Evolutionary conservation across 1,284 basidiomycete genomes (phyloP).

Genomic region (Irpex sp.): DNA sequence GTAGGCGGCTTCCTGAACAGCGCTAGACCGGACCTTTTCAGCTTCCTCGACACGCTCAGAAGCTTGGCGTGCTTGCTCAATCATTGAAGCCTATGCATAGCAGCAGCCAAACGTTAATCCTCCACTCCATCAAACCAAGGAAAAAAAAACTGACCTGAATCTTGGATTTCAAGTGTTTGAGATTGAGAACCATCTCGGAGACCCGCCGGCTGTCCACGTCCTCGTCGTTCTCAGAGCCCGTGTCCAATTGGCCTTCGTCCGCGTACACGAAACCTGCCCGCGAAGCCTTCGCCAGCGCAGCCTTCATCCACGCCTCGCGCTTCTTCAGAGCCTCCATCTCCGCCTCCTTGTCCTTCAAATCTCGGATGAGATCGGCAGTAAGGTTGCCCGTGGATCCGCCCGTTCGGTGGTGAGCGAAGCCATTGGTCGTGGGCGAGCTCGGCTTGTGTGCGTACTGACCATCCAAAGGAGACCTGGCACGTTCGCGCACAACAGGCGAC

Average conservation of each 20-base stretch:
- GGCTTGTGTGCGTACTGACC: conserved; percentile 53
- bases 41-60: conserved; percentile 81
- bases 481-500: conserved; percentile 50
- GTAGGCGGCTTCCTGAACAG: conserved; percentile 93
- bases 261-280: conserved; percentile 80
- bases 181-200: conserved; percentile 72
- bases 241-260: conserved; percentile 36
- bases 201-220: conserved; percentile 42
- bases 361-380: conserved; percentile 70
- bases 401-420: conserved; percentile 34
- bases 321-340: conserved; percentile 79
- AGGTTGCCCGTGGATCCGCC: conserved; percentile 64
- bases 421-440: conserved; percentile 55
- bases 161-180: conserved; percentile 88
- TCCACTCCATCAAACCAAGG: not conserved
- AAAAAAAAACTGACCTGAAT: conserved; percentile 68
- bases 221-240: conserved; percentile 31
- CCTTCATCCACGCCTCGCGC: conserved; percentile 85
- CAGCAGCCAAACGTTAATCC: not conserved
- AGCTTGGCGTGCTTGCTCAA: conserved; percentile 71
- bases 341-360: conserved; percentile 76
- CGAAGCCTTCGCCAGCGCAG: conserved; percentile 74
- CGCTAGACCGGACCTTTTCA: conserved; percentile 75
- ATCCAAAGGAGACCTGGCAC: conserved; percentile 51
- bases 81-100: conserved; percentile 57